Base-by-base conservation (phyloP, 169 alveolate genomes). In the Cystoisospora suis region DNA sequence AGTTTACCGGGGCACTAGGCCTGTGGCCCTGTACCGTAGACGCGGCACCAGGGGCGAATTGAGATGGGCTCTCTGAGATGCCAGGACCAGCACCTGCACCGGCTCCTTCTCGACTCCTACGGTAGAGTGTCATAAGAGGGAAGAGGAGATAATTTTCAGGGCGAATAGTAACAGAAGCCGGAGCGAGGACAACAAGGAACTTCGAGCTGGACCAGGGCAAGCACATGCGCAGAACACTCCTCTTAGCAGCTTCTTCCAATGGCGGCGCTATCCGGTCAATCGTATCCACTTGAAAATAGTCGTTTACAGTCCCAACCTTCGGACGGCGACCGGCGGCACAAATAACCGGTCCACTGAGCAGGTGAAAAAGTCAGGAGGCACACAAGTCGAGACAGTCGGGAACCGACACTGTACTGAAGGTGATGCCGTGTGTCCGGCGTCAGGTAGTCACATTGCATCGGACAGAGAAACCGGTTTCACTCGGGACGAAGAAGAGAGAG, bases 271-370 rank as follows among this genome's bases (percentile, higher is more conserved):
- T 44, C n/a, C 77, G 77, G n/a, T 20, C 77, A 20, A 65, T 65
- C 42, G 77, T 65, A 44, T 65, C 77, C 4, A 65, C 77, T n/a
- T 65, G 77, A n/a, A 65, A 65, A 44, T 65, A 65, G 77, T 65
- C 77, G 42, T 17, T 6, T 44, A 44, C 40, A 36, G 77, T 23
- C 44, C 77, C 77, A 3, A 65, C 77, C 77, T 65, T 65, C 42
- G 77, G 77, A 15, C 45, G 45, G 20, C 4, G 77, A 17, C 44
- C 77, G 12, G 75, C 75, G 4, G 75, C 20, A 36, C 77, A 44
- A 65, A 65, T 17, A n/a, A 1, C 44, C 3, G 77, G 77, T 1
- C 1, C 77, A 44, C 77, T 65, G 77, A 1, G 34, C 1, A 65
- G 2, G 40, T 5, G n/a, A n/a, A n/a, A n/a, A n/a, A n/a, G n/a